Conservation (phyloP, 331 rosid species). For the Pyracantha coccinea region DNA sequence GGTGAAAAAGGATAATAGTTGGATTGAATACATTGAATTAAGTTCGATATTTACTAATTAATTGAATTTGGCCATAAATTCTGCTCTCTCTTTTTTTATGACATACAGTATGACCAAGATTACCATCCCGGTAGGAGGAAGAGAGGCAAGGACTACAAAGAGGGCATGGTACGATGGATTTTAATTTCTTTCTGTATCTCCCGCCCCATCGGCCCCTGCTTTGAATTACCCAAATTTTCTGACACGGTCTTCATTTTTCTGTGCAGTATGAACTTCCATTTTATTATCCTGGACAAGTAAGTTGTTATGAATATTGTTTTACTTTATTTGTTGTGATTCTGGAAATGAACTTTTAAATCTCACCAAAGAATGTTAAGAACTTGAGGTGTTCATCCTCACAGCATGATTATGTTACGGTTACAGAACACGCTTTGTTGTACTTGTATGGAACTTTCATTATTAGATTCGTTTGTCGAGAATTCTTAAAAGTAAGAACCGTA, state of each 20-base stretch:
- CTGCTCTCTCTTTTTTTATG: not conserved
- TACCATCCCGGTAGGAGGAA: slow-evolving; percentile 91
- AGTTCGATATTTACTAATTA: not conserved
- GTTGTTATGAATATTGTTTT: slow-evolving; percentile 20
- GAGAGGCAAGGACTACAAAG: slow-evolving; percentile 94
- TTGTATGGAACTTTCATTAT: not conserved
- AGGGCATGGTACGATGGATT: slow-evolving; percentile 63
- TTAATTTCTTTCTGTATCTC: not conserved
- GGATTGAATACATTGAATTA: not conserved
- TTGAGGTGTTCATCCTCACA: not conserved
- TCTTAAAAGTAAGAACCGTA: not conserved
- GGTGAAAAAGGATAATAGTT: not conserved
- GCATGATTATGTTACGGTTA: not conserved
- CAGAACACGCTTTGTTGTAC: not conserved
- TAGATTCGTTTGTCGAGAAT: not conserved
- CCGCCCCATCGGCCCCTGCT: not conserved
- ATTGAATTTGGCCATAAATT: not conserved
- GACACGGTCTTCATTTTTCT: slow-evolving; percentile 18
- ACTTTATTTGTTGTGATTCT: not conserved
- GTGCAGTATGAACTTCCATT: slow-evolving; percentile 98
- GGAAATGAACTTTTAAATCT: slow-evolving; percentile 7
- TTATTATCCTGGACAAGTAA: slow-evolving; percentile 97
- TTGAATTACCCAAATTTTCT: not conserved
- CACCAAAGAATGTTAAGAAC: not conserved
- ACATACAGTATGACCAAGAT: slow-evolving; percentile 77